phyloP scores from a whole-genome alignment of 2,329 filamentous ascomycete species.

The Apiospora pterosperma region DNA sequence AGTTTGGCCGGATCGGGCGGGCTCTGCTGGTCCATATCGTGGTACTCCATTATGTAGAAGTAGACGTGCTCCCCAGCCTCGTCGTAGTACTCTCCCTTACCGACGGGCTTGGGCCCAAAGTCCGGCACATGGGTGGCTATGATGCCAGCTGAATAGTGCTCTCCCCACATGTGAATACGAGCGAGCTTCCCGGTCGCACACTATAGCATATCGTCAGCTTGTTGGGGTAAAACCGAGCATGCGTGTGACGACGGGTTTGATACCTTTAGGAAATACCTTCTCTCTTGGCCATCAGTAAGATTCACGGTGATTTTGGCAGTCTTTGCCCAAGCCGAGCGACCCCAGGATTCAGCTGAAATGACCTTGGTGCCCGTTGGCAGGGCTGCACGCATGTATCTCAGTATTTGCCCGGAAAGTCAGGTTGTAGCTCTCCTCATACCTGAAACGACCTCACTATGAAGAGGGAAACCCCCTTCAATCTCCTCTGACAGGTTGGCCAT shows the following conservation, averaged over 20 bases:
- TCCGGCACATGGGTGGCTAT: constrained; percentile 14
- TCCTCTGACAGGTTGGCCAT: not conserved
- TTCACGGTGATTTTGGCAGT: constrained; percentile 19
- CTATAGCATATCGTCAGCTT: not conserved
- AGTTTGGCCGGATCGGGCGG: constrained; percentile 13
- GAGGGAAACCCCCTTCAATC: not conserved
- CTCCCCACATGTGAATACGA: not conserved
- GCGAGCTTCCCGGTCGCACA: not conserved
- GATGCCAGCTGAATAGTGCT: not conserved
- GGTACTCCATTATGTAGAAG: constrained; percentile 25
- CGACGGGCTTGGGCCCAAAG: constrained; percentile 21
- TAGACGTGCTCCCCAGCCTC: constrained; percentile 15
- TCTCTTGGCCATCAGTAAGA: constrained; percentile 12
- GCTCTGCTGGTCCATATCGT: constrained; percentile 26
- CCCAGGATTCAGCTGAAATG: constrained; percentile 18
- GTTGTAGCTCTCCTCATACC: not conserved
- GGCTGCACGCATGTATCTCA: not conserved
- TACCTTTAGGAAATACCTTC: constrained; percentile 22
- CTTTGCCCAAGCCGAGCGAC: constrained; percentile 21
- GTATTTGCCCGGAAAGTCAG: not conserved
- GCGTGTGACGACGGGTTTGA: constrained; percentile 25
- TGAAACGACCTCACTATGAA: not conserved
- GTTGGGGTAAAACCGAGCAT: constrained; percentile 18
- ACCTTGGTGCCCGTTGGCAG: constrained; percentile 18
- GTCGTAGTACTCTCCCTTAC: constrained; percentile 17